phyloP scores from a whole-genome alignment of 164 flowering plant species.

The Dillenia suffruticosa region DNA sequence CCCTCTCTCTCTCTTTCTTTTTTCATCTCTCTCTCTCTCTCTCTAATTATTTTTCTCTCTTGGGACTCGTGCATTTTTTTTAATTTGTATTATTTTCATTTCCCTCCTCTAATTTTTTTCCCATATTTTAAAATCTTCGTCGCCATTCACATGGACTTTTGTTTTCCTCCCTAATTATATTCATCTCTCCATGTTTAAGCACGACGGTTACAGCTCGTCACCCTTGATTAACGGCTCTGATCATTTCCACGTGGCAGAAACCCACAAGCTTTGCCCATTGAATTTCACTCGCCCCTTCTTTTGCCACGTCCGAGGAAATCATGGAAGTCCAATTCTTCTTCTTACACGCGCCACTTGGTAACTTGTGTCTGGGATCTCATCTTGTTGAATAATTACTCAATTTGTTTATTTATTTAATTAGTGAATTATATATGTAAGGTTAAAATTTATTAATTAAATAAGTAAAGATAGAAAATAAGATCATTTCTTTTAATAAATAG shows the following conservation, averaged over 20 bases:
- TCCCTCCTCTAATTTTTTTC: background rate
- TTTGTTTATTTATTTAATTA: background rate
- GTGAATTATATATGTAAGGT: too few species aligned
- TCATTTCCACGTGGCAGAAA: conserved; percentile 19
- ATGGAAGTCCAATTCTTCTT: too few species aligned
- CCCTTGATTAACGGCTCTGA: conserved; percentile 5
- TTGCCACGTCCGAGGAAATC: too few species aligned
- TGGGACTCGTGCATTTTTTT: background rate
- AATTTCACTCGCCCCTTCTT: background rate
- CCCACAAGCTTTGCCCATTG: too few species aligned
- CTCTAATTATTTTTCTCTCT: conserved; percentile 3
- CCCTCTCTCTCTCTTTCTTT: conserved; percentile 8
- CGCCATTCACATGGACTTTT: too few species aligned
- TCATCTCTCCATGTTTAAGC: conserved; percentile 59
- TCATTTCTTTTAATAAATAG: too few species aligned
- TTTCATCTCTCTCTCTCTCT: conserved; percentile 2
- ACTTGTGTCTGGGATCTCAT: background rate
- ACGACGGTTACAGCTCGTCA: conserved; percentile 58
- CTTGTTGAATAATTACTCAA: background rate
- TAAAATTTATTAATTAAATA: too few species aligned
- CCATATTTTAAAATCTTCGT: too few species aligned
- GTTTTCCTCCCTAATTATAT: conserved; percentile 18
- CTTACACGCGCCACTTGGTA: background rate
- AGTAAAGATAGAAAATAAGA: too few species aligned
- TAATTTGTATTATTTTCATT: background rate